phyloP scores from a whole-genome alignment of 2,329 filamentous ascomycete genomes.

The Fusarium sp. region DNA sequence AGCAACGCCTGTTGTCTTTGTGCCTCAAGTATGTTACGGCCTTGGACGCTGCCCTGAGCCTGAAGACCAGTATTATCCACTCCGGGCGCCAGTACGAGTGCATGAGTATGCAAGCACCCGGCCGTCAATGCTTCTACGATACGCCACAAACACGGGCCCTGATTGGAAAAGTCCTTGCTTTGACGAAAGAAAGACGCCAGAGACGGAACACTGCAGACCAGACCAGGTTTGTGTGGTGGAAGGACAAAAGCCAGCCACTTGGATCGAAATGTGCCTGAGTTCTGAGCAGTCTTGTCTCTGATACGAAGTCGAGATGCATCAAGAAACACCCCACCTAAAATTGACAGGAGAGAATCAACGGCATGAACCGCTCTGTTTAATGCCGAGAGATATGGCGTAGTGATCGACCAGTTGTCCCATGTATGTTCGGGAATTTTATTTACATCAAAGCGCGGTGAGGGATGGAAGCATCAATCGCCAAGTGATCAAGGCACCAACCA shows the following conservation, averaged over 20 bases:
- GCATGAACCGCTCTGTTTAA: slow-evolving; percentile 17
- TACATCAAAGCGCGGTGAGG: slow-evolving; percentile 12
- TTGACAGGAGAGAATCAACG: slow-evolving; percentile 1
- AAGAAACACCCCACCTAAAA: slow-evolving; percentile 10
- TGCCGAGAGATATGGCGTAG: slow-evolving; percentile 19
- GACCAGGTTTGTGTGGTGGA: slow-evolving; percentile 35
- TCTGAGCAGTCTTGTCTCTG: slow-evolving; percentile 30
- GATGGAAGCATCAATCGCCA: slow-evolving; percentile 27
- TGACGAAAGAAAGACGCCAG: slow-evolving; percentile 43
- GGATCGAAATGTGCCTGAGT: slow-evolving; percentile 35
- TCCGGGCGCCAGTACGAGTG: slow-evolving; percentile 43
- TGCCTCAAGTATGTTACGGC: slow-evolving; percentile 26
- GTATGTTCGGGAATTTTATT: slow-evolving; percentile 25
- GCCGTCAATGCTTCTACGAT: slow-evolving; percentile 58
- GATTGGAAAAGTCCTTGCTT: slow-evolving; percentile 51
- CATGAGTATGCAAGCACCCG: slow-evolving; percentile 62
- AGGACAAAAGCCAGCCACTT: slow-evolving; percentile 34
- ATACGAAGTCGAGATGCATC: slow-evolving; percentile 33
- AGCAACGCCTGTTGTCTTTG: slow-evolving; percentile 30
- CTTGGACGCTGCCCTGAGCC: slow-evolving; percentile 40
- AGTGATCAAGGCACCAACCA: slow-evolving; percentile 36
- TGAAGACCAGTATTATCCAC: slow-evolving; percentile 30
- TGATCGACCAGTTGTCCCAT: slow-evolving; percentile 20
- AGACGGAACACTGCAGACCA: slow-evolving; percentile 46
- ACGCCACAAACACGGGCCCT: slow-evolving; percentile 60